Base-by-base conservation (phyloP, 164 flowering plant genomes). In the Pachysandra terminalis region DNA sequence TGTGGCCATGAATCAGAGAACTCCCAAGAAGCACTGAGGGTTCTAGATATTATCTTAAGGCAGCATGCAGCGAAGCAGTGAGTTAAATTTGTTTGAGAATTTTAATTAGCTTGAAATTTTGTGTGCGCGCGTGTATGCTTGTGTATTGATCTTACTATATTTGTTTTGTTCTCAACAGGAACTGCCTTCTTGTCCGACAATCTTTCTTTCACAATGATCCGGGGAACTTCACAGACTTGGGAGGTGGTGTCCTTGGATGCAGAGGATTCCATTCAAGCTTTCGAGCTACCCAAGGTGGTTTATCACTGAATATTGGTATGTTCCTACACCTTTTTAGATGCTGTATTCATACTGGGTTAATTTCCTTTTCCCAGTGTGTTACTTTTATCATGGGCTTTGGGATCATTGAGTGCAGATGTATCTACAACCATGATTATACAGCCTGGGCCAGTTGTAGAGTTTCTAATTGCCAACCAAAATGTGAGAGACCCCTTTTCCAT, bases 1-100 rank as follows among this genome's bases (percentile, higher is more conserved):
- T 86, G 89, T 19, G 99, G 98, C 6, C 88, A 89, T 49, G 99
- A 92, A 54, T 79, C 92, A 0, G 97, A 92, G 68, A 86, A 86
- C 67, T 85, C 90, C 15, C 90, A 87, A 61, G 99, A 95, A 77
- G 98, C 99, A 0, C 64, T 92, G 1, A 71, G 99, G 69, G 99
- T 95, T 27, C 70, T 95, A 28, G 99, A 95, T 75, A 93, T 95
- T 54, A 81, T 95, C 17, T 65, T 95, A 52, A 76, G 99, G 74
- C 99, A 95, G 70, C 91, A 90, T 85, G 98, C 99, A 6, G 85
- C 99, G 0, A 95, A 81, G 56, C 90, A 87, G 98, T 95, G 68
- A 74, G 90, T 78, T 22, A n/a, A 22, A 24, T 49, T 45, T 45
- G 22, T 12, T 24, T 54, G 0, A 5, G 19, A 27, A 9, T 63